Percentiles rank a stretch among this genome's conserved stretches.
phyloP scores from a whole-genome alignment of 495 filamentous ascomycete species.

The Neurospora africana region DNA sequence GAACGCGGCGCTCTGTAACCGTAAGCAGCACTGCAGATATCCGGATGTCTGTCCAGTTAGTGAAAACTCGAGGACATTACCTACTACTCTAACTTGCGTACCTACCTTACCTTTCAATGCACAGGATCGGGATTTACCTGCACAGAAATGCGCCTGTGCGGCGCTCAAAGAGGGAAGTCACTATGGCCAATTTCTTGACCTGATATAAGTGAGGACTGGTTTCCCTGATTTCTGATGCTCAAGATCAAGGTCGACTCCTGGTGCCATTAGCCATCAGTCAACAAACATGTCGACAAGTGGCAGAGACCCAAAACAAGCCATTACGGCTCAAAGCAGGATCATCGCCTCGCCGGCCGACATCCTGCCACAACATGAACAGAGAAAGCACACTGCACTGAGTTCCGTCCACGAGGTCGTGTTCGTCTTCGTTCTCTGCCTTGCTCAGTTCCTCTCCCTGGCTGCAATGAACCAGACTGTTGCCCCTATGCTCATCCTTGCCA shows the following conservation, averaged over 20 bases:
- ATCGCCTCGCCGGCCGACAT: neutral
- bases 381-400: neutral
- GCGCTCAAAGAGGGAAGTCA: neutral
- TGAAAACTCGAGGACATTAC: neutral
- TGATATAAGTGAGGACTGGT: neutral
- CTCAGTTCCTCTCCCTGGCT: conserved; percentile 14
- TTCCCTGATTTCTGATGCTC: neutral
- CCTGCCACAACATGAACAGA: neutral
- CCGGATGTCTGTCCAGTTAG: neutral
- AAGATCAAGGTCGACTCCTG: neutral
- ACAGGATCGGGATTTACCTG: neutral
- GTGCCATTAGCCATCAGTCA: neutral
- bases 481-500: conserved; percentile 26
- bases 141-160: neutral
- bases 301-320: neutral
- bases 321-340: neutral
- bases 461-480: conserved; percentile 15
- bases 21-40: too few relatives aligned
- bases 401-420: conserved; percentile 2
- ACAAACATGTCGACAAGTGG: neutral
- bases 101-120: neutral
- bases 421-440: conserved; percentile 12
- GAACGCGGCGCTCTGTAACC: neutral
- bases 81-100: neutral
- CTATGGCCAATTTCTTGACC: neutral